These are phyloP conservation scores for Marasmius fiardii DNA, from an alignment of 1,284 basidiomycete genomes.

Conservation along the genomic window DNA sequence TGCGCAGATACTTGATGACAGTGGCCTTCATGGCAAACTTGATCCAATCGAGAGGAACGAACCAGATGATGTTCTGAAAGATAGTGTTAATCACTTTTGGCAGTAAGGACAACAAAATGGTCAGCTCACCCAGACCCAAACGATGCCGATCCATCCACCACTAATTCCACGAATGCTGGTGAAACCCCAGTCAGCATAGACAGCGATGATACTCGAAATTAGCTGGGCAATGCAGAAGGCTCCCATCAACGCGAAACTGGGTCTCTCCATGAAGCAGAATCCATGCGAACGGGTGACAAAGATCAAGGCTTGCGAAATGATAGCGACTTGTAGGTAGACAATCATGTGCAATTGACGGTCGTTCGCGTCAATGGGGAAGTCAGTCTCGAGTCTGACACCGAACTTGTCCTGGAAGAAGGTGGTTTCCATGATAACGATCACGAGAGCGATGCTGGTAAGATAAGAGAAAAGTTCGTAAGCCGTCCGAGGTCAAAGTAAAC, in stretches of 20 bases:
- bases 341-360: constrained; percentile 79
- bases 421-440: constrained; percentile 84
- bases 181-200: constrained; percentile 91
- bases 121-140: constrained; percentile 86
- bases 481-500: not conserved
- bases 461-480: constrained; percentile 20
- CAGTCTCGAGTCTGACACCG: constrained; percentile 57
- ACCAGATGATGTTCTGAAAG: constrained; percentile 86
- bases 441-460: constrained; percentile 63
- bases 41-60: constrained; percentile 91
- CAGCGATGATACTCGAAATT: constrained; percentile 93
- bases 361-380: constrained; percentile 55
- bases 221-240: constrained; percentile 95
- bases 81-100: constrained; percentile 8
- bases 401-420: constrained; percentile 90
- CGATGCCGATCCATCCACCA: constrained; percentile 95
- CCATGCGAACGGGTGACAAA: constrained; percentile 96
- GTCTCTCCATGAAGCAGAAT: constrained; percentile 98
- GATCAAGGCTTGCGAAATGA: constrained; percentile 97
- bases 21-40: constrained; percentile 96
- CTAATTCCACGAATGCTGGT: constrained; percentile 74
- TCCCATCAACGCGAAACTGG: constrained; percentile 82
- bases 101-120: not conserved
- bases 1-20: constrained; percentile 80
- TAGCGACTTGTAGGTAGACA: constrained; percentile 90